Conservation (phyloP, 495 filamentous ascomycete species). For the Aspergillus campestris region DNA sequence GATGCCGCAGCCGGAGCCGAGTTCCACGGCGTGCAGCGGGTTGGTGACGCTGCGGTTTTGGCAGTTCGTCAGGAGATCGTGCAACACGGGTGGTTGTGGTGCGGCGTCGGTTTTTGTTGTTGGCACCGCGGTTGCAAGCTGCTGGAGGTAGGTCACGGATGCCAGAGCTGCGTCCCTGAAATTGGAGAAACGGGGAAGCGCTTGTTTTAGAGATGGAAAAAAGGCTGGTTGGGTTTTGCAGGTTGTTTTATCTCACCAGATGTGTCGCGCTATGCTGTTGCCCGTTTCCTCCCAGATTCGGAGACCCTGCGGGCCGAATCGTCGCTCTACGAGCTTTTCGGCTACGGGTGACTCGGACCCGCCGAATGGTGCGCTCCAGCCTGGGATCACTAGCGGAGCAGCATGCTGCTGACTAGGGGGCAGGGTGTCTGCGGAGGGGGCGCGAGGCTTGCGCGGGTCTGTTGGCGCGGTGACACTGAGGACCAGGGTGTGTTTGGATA, state of each 20-base stretch:
- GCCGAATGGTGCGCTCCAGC: conserved; percentile 45
- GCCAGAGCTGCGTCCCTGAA: conserved; percentile 63
- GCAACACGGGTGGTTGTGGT: conserved; percentile 21
- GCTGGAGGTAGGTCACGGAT: conserved; percentile 37
- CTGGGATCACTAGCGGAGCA: conserved; percentile 44
- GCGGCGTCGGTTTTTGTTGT: conserved; percentile 6
- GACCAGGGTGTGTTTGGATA: conserved; percentile 19
- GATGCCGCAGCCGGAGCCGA: conserved; percentile 79
- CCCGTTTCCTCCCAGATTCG: conserved; percentile 82
- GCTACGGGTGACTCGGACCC: conserved; percentile 26
- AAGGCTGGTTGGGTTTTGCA: neutral
- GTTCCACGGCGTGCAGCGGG: conserved; percentile 55
- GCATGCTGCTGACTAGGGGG: conserved; percentile 4
- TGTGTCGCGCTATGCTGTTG: conserved; percentile 88
- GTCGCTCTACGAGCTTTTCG: conserved; percentile 45
- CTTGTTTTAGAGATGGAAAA: neutral
- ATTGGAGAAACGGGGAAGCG: neutral
- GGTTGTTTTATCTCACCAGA: conserved; percentile 56
- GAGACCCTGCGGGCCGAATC: conserved; percentile 34
- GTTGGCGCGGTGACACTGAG: conserved; percentile 14
- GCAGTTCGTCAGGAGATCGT: conserved; percentile 18
- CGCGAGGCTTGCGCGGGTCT: conserved; percentile 6
- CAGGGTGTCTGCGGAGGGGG: conserved; percentile 13
- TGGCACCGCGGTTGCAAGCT: no score
- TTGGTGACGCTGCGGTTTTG: conserved; percentile 15